Percentiles rank a stretch among this genome's conserved stretches.
phyloP scores from a whole-genome alignment of 1,139 yeast species.

The Nadsonia starkeyi-henricii region DNA sequence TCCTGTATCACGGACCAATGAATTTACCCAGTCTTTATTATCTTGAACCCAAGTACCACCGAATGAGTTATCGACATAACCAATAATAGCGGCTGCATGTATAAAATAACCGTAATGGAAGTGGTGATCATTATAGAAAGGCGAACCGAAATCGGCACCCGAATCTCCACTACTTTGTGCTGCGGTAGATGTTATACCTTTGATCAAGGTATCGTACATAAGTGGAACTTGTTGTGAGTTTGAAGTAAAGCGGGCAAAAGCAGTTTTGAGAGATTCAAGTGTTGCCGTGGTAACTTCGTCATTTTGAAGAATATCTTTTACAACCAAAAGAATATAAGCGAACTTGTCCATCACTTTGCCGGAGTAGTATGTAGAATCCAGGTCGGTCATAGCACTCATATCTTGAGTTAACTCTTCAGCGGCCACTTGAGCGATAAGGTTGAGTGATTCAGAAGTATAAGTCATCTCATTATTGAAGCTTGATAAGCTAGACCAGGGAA shows the following conservation, averaged over 20 bases:
- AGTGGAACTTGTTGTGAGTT: conserved; percentile 46
- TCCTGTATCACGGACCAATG: conserved; percentile 61
- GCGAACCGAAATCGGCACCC: conserved; percentile 49
- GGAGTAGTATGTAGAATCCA: conserved; percentile 43
- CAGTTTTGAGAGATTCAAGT: conserved; percentile 36
- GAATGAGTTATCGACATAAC: conserved; percentile 41
- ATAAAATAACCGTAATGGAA: conserved; percentile 71
- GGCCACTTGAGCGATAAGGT: conserved; percentile 40
- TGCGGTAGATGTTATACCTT: conserved; percentile 58
- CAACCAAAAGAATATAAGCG: conserved; percentile 54
- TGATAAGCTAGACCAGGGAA: conserved; percentile 40
- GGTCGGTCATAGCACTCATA: conserved; percentile 35
- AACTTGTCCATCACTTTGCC: conserved; percentile 68
- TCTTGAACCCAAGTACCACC: conserved; percentile 57
- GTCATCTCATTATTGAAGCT: conserved; percentile 21
- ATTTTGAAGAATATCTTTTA: conserved; percentile 45
- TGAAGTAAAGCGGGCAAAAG: conserved; percentile 34
- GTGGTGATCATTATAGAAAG: conserved; percentile 67
- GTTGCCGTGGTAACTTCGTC: conserved; percentile 35
- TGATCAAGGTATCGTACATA: conserved; percentile 52
- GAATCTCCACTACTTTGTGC: conserved; percentile 35
- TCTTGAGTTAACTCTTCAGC: conserved; percentile 45
- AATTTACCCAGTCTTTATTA: conserved; percentile 52
- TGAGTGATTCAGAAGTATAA: conserved; percentile 39
- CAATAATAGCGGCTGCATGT: conserved; percentile 68